phyloP scores from a whole-genome alignment of 2,329 filamentous ascomycete species.

The Sporothrix humicola region DNA sequence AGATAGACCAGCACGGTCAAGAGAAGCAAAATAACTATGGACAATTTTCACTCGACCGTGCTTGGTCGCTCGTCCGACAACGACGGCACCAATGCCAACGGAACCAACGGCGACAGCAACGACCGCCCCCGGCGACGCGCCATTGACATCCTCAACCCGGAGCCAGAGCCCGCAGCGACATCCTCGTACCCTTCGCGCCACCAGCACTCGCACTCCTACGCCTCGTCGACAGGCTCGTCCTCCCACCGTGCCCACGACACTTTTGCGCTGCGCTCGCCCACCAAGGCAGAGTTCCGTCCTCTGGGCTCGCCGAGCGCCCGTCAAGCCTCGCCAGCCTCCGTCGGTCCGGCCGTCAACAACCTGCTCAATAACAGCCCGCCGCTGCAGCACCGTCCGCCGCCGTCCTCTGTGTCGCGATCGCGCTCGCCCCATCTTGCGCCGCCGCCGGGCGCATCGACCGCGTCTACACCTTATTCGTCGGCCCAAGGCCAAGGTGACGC shows the following conservation, averaged over 20 bases:
- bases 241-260: constrained; percentile 44
- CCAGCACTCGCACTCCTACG: constrained; percentile 29
- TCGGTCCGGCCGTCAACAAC: constrained; percentile 34
- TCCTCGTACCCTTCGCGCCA: constrained; percentile 27
- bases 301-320: constrained; percentile 32
- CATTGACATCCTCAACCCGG: constrained; percentile 50
- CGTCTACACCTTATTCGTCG: constrained; percentile 22
- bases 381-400: constrained; percentile 38
- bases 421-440: constrained; percentile 35
- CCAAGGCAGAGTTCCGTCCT: constrained; percentile 50
- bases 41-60: constrained; percentile 58
- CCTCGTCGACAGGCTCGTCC: constrained; percentile 9
- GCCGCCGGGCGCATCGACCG: not conserved
- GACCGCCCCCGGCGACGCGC: constrained; percentile 51
- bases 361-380: constrained; percentile 41
- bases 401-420: constrained; percentile 35
- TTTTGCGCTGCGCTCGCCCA: constrained; percentile 58
- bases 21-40: constrained; percentile 46
- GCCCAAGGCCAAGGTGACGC: constrained; percentile 21
- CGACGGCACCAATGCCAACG: constrained; percentile 44
- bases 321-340: constrained; percentile 42
- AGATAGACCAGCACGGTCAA: not conserved
- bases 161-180: constrained; percentile 33
- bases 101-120: constrained; percentile 48
- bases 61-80: constrained; percentile 53